Percentiles rank a stretch among this genome's conserved stretches.
Evolutionary conservation across 768 basidiomycete genomes (phyloP).

Genomic region (Lyophyllum decastes): DNA sequence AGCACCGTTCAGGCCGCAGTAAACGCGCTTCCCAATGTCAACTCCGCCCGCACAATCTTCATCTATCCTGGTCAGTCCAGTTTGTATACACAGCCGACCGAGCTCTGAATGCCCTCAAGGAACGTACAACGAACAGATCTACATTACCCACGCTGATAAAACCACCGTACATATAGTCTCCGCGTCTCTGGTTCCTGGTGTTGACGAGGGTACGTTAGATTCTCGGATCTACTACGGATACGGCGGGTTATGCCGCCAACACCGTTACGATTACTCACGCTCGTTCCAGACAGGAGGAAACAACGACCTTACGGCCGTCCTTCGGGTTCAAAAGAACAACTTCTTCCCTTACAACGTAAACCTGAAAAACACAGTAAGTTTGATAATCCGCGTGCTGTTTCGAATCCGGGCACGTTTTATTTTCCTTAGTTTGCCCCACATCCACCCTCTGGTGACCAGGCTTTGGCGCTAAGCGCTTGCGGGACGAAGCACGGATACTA

Average conservation of each 20-base stretch:
- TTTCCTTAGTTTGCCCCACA: slow-evolving; percentile 17
- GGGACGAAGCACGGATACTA: slow-evolving; percentile 28
- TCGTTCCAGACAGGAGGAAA: slow-evolving; percentile 22
- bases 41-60: slow-evolving; percentile 38
- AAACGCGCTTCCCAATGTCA: slow-evolving; percentile 39
- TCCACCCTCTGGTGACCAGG: slow-evolving; percentile 21
- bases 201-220: slow-evolving; percentile 20
- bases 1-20: slow-evolving; percentile 38
- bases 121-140: slow-evolving; percentile 42
- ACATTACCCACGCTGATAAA: slow-evolving; percentile 40
- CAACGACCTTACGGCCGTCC: slow-evolving; percentile 30
- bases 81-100: neutral
- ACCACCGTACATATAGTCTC: slow-evolving; percentile 29
- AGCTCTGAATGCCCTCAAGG: slow-evolving; percentile 10
- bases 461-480: slow-evolving; percentile 27
- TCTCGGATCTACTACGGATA: slow-evolving; percentile 32
- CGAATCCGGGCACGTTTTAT: neutral
- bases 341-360: slow-evolving; percentile 33
- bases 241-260: slow-evolving; percentile 26
- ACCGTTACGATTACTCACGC: slow-evolving; percentile 28
- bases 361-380: slow-evolving; percentile 28
- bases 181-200: neutral
- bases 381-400: neutral
- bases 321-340: slow-evolving; percentile 30
- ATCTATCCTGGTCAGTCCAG: slow-evolving; percentile 36